Base-by-base conservation (phyloP, 805 yeast genomes). In the Ogataea zsoltii region DNA sequence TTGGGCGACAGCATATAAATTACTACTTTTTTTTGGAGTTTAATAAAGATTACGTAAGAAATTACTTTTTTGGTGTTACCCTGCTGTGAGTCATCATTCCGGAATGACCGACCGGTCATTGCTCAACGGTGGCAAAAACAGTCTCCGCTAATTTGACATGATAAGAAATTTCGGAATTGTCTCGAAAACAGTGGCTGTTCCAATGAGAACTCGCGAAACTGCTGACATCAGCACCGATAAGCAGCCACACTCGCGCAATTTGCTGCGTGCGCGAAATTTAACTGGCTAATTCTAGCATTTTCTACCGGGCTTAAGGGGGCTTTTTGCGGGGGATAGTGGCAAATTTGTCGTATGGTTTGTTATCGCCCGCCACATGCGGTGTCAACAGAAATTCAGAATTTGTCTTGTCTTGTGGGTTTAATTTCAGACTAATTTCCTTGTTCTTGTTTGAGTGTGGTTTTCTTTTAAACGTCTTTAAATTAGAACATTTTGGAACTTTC, bases 1-100 rank as follows among this genome's bases (percentile, higher is more conserved):
- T 57, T 77, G 45, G 88, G 88, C 11, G 88, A 82, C 57, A 50
- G 50, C 33, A 44, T 51, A 31, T 60, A 43, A 39, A n/a, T n/a
- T n/a, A n/a, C n/a, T 21, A 15, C 31, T 28, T 7, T 5, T 12
- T 6, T 7, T 11, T 28, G 13, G 14, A 12, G 14, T 12, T n/a
- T 28, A 11, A 28, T 28, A 28, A 6, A 28, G 6, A 28, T 28
- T 21, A 21, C 25, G 25, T 21, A 21, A 21, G 25, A 21, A 21
- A 6, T 9, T 21, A 6, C 9, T 21, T 21, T 21, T 5, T 5
- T 5, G 9, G 7, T 21, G 25, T 21, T 21, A 21, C 25, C 25
- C 25, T 28, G 11, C 31, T 11, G 31, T 11, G 13, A 28, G 31
- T 28, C 14, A 28, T n/a, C 31, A 4, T 4, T 28, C 13, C 31